Conservation (phyloP, 2,329 filamentous ascomycete genomes). For the Pyrenophora tritici-repentis region DNA sequence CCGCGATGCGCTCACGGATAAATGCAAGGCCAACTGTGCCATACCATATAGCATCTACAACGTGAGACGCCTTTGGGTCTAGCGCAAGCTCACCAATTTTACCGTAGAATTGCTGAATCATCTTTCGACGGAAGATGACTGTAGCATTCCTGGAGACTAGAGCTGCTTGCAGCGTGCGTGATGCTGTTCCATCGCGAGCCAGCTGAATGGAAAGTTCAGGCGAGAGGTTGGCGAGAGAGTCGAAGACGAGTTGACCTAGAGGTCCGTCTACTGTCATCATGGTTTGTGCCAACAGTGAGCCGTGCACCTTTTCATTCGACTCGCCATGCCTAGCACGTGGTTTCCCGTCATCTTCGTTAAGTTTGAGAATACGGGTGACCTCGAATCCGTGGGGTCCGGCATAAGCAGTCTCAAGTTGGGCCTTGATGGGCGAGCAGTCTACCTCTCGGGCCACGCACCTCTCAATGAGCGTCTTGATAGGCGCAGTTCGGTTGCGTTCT, state of each 20-base stretch:
- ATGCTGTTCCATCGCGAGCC: slow-evolving; percentile 63
- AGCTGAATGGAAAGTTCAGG: slow-evolving; percentile 62
- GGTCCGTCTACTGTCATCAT: slow-evolving; percentile 76
- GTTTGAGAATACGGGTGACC: slow-evolving; percentile 64
- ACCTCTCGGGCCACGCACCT: slow-evolving; percentile 72
- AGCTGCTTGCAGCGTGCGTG: slow-evolving; percentile 68
- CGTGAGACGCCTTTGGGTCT: slow-evolving; percentile 67
- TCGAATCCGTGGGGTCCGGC: slow-evolving; percentile 56
- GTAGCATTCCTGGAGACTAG: slow-evolving; percentile 60
- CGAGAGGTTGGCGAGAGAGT: slow-evolving; percentile 57
- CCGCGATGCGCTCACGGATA: slow-evolving; percentile 69
- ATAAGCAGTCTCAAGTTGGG: slow-evolving; percentile 63
- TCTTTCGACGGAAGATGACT: slow-evolving; percentile 64
- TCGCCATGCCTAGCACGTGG: slow-evolving; percentile 35
- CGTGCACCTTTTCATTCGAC: slow-evolving; percentile 69
- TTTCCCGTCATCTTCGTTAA: slow-evolving; percentile 54
- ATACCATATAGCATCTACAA: slow-evolving; percentile 69
- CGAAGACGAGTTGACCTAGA: slow-evolving; percentile 72
- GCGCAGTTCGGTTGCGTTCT: slow-evolving; percentile 73
- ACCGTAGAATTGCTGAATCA: slow-evolving; percentile 67
- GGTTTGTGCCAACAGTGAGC: slow-evolving; percentile 77
- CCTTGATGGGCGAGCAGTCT: slow-evolving; percentile 61
- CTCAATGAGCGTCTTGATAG: slow-evolving; percentile 82
- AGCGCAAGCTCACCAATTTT: slow-evolving; percentile 65
- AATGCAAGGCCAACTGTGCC: slow-evolving; percentile 68